Base-by-base conservation (phyloP, 208 protist genomes). In the Kentomonas sorsogonicus region DNA sequence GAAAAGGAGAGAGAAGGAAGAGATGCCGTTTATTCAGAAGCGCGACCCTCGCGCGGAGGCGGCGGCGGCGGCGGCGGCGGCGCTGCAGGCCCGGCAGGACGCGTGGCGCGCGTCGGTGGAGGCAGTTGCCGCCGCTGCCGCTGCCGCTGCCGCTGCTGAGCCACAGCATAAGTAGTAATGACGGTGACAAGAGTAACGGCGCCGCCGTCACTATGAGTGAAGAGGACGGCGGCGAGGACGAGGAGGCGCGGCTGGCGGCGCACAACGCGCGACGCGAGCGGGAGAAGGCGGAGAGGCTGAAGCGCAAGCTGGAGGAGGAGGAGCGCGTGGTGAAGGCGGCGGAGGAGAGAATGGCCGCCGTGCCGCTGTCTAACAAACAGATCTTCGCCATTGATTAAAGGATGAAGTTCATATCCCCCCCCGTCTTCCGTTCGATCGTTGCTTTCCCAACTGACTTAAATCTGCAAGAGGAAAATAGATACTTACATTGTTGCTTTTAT, bases 381-480 rank as follows among this genome's bases (percentile, higher is more conserved):
- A 87, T 94, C 55, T 92, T 92, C 48, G 40, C 82, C 25, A 90
- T 94, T 53, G 84, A 94, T 39, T 94, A 77, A 60, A 11, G 5
- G 31, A 10, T 27, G 25, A 39, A 44, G 10, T 20, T 33, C 16
- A 31, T 23, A 34, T 59, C 30, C 23, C 7, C 20, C 7, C 36
- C 16, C 26, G 15, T 48, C 6, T 48, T 53, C 5, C 31, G n/a
- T 53, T n/a, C n/a, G n/a, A n/a, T n/a, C n/a, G n/a, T n/a, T n/a
- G n/a, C n/a, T n/a, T n/a, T n/a, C n/a, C n/a, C n/a, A n/a, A n/a
- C n/a, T n/a, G n/a, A n/a, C n/a, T n/a, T n/a, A n/a, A n/a, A n/a
- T n/a, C n/a, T n/a, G n/a, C n/a, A n/a, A n/a, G n/a, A n/a, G n/a
- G n/a, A n/a, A n/a, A n/a, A n/a, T n/a, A n/a, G n/a, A n/a, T n/a